Base-by-base conservation (phyloP, 495 filamentous ascomycete species). In the Letharia columbiana region DNA sequence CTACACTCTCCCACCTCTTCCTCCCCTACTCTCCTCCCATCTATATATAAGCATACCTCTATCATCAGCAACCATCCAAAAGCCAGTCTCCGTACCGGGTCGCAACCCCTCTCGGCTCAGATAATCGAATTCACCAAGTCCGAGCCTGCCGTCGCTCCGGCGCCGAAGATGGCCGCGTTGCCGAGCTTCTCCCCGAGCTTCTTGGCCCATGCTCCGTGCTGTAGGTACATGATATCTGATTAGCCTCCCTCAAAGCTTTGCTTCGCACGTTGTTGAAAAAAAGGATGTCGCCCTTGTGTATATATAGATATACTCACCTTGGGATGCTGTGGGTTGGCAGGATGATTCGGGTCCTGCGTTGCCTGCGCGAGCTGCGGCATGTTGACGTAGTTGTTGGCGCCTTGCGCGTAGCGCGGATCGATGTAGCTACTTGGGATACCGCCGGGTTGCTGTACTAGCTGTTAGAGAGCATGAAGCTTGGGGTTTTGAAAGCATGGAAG, bases 131-230 rank as follows among this genome's bases (percentile, higher is more conserved):
- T 74, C 3, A 75, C 69, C 67, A 74, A 66, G 67, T 76, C 72
- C 33, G 66, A 65, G 1, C 74, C 74, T 64, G 72, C 70, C 0
- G 72, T 75, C 15, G 72, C 72, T 13, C 74, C 74, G 13, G 72
- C 74, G 11, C 74, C 74, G 44, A 72, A 74, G 35, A 75, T 65
- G 1, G 73, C 74, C 9, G 74, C 74, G 50, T 75, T 75, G 2
- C 70, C 69, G 31, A 75, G 67, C 61, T 73, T 75, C 15, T 49
- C 57, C 35, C 66, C 71, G 42, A 76, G 69, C 44, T 66, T 71
- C 66, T 68, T 72, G 0, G 63, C 70, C 73, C 74, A 76, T 20
- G 72, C 69, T 8, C 69, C 70, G 44, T 76, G 74, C 70, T 74
- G 41, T 64, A 13, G 8, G 23, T 50, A 28, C 5, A 28, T 28